Evolutionary conservation across 192 early-diverging fungal genomes (phyloP), one percentile per base, ranked within the genome.

Genomic region (Linnemannia zychae): DNA sequence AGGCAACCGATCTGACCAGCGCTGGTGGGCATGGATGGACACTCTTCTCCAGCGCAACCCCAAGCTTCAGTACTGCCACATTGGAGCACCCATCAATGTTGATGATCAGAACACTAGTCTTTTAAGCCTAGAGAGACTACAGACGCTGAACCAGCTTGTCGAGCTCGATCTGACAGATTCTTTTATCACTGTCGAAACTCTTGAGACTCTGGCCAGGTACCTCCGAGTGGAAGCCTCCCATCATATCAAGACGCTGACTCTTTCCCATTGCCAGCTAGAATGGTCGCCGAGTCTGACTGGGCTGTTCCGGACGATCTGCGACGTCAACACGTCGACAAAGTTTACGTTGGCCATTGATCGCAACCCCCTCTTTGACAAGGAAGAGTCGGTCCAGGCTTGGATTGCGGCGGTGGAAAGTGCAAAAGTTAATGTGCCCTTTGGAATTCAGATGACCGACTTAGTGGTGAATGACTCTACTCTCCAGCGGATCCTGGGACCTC

Each of bases 1-100:
- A 12, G 81, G 81, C 18, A 84, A 84, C 36, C 53, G 75, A n/a
- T 44, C 50, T 9, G 81, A 78, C 22, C 50, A 65, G 20, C 38
- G 53, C 33, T 84, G 81, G 81, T 84, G 81, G 81, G 66, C 74
- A 52, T 84, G 81, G 76, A 78, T 77, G 72, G 81, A 84, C 22
- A 38, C 37, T 18, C 71, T 78, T 17, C 46, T 84, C 36, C 49
- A 28, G 12, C 31, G 33, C 31, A 84, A 78, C 50, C 50, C 76
- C 12, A 22, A 36, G 20, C 6, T 84, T 2, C 31, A 65, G 65
- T 47, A 36, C 0, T 78, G 71, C 46, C 53, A 72, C 31, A 28
- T 84, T 17, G 81, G 81, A 28, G 76, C 81, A 7, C 66, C 71
- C 1, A 60, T 84, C 31, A 13, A 66, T 31, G 1, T 67, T 1